Conservation (phyloP, 2,329 filamentous ascomycete species). For the Cordyceps cicadae region DNA sequence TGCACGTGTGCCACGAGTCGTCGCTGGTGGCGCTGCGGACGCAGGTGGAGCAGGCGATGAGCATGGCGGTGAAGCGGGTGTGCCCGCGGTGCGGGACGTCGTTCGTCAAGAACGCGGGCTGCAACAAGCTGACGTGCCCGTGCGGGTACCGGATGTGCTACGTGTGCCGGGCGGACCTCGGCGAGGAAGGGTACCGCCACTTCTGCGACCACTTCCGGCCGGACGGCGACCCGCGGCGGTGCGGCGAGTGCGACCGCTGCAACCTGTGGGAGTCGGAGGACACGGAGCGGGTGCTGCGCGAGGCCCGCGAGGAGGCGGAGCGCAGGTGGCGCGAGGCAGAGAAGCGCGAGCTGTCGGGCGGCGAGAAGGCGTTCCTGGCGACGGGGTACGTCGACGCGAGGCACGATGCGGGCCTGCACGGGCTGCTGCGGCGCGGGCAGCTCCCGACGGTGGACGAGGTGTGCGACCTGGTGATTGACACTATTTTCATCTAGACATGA, state of each 20-base stretch:
- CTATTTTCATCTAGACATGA: slow-evolving; percentile 20
- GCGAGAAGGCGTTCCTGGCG: slow-evolving; percentile 49
- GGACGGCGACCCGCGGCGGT: slow-evolving; percentile 62
- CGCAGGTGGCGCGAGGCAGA: slow-evolving; percentile 61
- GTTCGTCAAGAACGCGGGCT: slow-evolving; percentile 88
- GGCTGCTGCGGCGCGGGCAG: slow-evolving; percentile 24
- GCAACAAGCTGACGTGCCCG: slow-evolving; percentile 92
- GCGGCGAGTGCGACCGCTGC: slow-evolving; percentile 71
- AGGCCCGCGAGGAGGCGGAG: slow-evolving; percentile 65
- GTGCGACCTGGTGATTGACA: slow-evolving; percentile 39
- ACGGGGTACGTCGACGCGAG: slow-evolving; percentile 34
- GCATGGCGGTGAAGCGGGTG: slow-evolving; percentile 86
- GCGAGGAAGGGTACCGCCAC: slow-evolving; percentile 75
- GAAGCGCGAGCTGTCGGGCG: slow-evolving; percentile 45
- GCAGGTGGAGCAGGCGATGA: slow-evolving; percentile 87
- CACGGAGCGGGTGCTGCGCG: slow-evolving; percentile 56
- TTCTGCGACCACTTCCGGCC: slow-evolving; percentile 95
- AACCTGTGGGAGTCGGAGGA: slow-evolving; percentile 74
- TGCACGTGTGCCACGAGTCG: slow-evolving; percentile 84
- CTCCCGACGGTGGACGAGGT: slow-evolving; percentile 33
- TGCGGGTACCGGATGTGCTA: slow-evolving; percentile 99
- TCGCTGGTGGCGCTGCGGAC: slow-evolving; percentile 74
- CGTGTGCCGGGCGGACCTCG: slow-evolving; percentile 73
- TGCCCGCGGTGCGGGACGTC: slow-evolving; percentile 86
- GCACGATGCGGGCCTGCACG: slow-evolving; percentile 23